These are phyloP conservation scores for Silene conica DNA, from an alignment of 148 eudicot species.

Conservation along the genomic window DNA sequence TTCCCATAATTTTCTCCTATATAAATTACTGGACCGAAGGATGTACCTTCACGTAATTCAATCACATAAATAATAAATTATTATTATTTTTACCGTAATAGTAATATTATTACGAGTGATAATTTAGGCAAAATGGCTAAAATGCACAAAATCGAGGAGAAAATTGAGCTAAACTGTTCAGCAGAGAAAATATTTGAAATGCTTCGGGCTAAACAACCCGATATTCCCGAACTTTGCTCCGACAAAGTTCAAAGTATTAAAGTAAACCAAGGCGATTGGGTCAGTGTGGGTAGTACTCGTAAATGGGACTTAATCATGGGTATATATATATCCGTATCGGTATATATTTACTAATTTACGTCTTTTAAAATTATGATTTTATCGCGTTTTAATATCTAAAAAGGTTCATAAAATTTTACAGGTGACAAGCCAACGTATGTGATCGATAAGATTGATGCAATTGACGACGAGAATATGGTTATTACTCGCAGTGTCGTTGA, in stretches of 20 bases:
- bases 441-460: background rate
- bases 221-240: conserved; percentile 17
- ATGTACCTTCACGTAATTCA: too few relatives aligned
- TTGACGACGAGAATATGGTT: conserved; percentile 16
- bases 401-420: background rate
- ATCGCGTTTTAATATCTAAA: too few relatives aligned
- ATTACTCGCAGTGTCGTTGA: background rate
- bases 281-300: conserved; percentile 22
- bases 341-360: background rate
- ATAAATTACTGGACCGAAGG: background rate
- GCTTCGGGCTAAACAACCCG: background rate
- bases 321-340: too few relatives aligned
- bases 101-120: too few relatives aligned
- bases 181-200: conserved; percentile 11
- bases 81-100: too few relatives aligned
- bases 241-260: conserved; percentile 7
- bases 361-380: too few relatives aligned
- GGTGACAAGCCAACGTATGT: background rate
- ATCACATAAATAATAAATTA: too few relatives aligned
- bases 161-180: conserved; percentile 17
- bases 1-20: background rate
- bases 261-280: conserved; percentile 12
- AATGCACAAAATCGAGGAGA: conserved; percentile 14
- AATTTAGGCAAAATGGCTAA: conserved; percentile 19
- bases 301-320: conserved; percentile 12